phyloP scores from a whole-genome alignment of 2,329 filamentous ascomycete genomes.

The Metarhizium anisopliae region DNA sequence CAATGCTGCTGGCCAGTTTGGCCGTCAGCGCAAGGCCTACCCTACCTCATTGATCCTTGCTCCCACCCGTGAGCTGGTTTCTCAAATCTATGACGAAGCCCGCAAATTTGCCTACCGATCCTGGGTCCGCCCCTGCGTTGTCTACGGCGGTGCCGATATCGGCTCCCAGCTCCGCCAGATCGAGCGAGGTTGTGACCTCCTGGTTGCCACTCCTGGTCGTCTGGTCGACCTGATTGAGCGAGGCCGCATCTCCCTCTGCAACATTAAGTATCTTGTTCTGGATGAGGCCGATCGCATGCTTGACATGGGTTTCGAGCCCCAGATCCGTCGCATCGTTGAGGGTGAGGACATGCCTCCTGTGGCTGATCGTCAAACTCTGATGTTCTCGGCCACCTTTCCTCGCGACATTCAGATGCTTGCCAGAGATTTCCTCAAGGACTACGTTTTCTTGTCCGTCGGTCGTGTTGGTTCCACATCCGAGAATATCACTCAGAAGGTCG shows the following conservation, averaged over 20 bases:
- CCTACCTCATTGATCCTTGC: conserved; percentile 93
- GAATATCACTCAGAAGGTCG: conserved; percentile 98
- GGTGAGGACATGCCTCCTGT: conserved; percentile 94
- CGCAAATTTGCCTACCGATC: conserved; percentile 98
- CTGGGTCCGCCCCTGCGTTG: conserved; percentile 96
- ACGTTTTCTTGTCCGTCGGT: conserved; percentile 96
- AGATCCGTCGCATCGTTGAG: conserved; percentile 97
- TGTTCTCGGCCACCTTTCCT: conserved; percentile 99
- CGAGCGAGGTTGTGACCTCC: conserved; percentile 90
- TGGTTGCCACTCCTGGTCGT: conserved; percentile 95
- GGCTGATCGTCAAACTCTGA: conserved; percentile 85
- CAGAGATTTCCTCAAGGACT: conserved; percentile 97
- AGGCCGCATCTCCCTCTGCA: conserved; percentile 91
- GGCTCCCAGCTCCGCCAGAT: conserved; percentile 97
- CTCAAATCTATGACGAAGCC: conserved; percentile 94
- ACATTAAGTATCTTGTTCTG: conserved; percentile 98
- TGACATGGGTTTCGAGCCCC: conserved; percentile 99
- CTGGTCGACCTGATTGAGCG: conserved; percentile 97
- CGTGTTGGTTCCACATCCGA: conserved; percentile 99
- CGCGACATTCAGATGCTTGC: conserved; percentile 99
- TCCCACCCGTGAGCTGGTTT: conserved; percentile 95
- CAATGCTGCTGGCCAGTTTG: conserved; percentile 61
- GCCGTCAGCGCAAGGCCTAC: conserved; percentile 94
- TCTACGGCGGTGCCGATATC: conserved; percentile 98
- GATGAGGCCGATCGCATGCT: conserved; percentile 99